Base-by-base conservation (phyloP, 2,329 filamentous ascomycete genomes). In the Sordariomycetes sp. region DNA sequence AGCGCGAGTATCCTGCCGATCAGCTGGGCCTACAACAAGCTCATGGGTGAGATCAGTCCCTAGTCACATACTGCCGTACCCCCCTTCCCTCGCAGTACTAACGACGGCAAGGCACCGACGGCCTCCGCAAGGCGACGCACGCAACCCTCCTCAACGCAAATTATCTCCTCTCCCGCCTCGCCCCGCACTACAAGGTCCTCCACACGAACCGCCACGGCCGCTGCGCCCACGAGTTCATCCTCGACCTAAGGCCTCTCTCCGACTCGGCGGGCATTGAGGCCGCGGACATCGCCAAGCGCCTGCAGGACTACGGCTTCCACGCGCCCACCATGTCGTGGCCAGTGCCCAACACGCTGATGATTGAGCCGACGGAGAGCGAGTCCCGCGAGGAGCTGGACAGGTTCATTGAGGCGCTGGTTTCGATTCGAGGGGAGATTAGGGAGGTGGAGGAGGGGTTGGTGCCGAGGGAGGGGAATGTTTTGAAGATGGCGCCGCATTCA, bases 271-370 rank as follows among this genome's bases (percentile, higher is more conserved):
- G 89, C 28, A 76, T 97, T 64, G 91, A 96, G 73, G 92, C 87
- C 34, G 94, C 96, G 64, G 92, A 97, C 67, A 87, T 97, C 62
- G 92, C 92, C 66, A 97, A 97, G 79, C 89, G 92, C 61, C 82
- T 97, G 22, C 91, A 96, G 72, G 92, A 97, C 69, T 97, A 95
- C 68, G 92, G 92, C 50, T 97, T 97, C 81, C 92, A 97, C 71
- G 89, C 91, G 1, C 92, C 92, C 0, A 97, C 92, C 56, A 96
- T 97, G 92, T 90, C 85, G 68, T 96, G 89, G 89, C 92, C 92
- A 1, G 90, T 97, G 2, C 81, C 89, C 56, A 95, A 95, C 73
- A 96, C 92, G 1, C 82, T 97, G 52, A 97, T 97, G 92, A 95
- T 97, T 62, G 92, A 97, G 75, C 92, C 92, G 2, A 97, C 92